phyloP scores from a whole-genome alignment of 495 filamentous ascomycete genomes.

The Apodospora peruviana region DNA sequence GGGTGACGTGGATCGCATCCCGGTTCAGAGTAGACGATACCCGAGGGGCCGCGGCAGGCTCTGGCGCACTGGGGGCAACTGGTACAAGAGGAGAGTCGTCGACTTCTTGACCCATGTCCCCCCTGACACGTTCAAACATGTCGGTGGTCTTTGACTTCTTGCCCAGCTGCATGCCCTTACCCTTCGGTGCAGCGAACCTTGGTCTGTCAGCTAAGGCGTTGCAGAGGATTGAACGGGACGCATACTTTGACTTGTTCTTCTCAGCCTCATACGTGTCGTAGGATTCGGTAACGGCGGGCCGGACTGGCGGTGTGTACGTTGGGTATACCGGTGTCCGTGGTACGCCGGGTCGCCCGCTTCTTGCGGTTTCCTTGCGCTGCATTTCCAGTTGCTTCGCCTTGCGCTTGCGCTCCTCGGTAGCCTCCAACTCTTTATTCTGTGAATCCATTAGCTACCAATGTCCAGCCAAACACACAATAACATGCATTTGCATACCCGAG shows the following conservation, averaged over 20 bases:
- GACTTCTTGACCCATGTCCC: conserved; percentile 74
- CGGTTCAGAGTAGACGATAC: conserved; percentile 62
- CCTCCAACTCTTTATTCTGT: conserved; percentile 97
- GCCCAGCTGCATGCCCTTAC: conserved; percentile 97
- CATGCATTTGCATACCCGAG: conserved; percentile 53
- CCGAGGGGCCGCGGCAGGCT: conserved; percentile 54
- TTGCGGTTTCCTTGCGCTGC: conserved; percentile 85
- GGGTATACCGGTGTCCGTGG: conserved; percentile 77
- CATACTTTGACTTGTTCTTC: conserved; percentile 87
- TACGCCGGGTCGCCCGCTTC: conserved; percentile 46
- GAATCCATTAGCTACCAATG: conserved; percentile 23
- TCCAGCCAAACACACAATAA: background rate
- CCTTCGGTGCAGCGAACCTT: conserved; percentile 61
- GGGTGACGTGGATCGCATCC: conserved; percentile 77
- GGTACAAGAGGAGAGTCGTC: conserved; percentile 68
- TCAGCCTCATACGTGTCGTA: conserved; percentile 93
- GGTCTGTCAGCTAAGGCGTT: conserved; percentile 3
- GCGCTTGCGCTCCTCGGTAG: conserved; percentile 92
- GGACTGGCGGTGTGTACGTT: conserved; percentile 77
- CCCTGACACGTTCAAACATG: conserved; percentile 93
- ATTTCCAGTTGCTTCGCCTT: conserved; percentile 98
- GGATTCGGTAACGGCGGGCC: conserved; percentile 67
- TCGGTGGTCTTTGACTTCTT: conserved; percentile 96
- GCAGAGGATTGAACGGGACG: background rate
- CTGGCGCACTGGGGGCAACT: conserved; percentile 53